Evolutionary conservation across 2,329 filamentous ascomycete species (phyloP).

Genomic region (Claviceps cyperi): DNA sequence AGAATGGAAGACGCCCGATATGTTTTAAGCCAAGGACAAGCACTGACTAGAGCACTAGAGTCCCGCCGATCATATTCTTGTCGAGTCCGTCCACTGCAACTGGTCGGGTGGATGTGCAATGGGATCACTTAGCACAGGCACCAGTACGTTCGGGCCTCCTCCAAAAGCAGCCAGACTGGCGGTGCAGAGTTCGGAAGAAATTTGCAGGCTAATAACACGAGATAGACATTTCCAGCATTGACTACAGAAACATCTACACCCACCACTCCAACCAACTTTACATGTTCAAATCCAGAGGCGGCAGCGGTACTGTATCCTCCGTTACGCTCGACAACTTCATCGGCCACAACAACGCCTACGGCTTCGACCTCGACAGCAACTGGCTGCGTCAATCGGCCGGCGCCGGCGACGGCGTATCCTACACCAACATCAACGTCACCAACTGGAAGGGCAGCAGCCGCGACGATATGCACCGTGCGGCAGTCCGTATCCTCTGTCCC

Average conservation of each 20-base stretch:
- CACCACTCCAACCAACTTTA: not conserved
- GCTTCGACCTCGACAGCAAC: not conserved
- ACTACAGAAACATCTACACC: not conserved
- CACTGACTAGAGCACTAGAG: not conserved
- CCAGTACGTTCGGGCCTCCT: not conserved
- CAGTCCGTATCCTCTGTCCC: not conserved
- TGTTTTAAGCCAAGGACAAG: no score
- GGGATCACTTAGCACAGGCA: not conserved
- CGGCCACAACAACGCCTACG: not conserved
- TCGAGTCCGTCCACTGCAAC: conserved; percentile 1
- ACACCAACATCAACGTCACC: not conserved
- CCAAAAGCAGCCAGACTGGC: no score
- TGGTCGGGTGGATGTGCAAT: not conserved
- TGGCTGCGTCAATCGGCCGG: not conserved
- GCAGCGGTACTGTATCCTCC: not conserved
- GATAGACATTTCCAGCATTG: not conserved
- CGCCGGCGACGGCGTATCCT: not conserved
- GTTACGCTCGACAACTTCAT: not conserved
- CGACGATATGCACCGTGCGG: not conserved
- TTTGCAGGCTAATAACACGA: not conserved
- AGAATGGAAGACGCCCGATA: not conserved
- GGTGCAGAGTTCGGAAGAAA: not conserved
- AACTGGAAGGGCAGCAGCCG: conserved; percentile 1
- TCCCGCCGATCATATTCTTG: not conserved
- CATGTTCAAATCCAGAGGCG: not conserved